phyloP scores from a whole-genome alignment of 495 filamentous ascomycete species.

The Glutinoglossum americanum region DNA sequence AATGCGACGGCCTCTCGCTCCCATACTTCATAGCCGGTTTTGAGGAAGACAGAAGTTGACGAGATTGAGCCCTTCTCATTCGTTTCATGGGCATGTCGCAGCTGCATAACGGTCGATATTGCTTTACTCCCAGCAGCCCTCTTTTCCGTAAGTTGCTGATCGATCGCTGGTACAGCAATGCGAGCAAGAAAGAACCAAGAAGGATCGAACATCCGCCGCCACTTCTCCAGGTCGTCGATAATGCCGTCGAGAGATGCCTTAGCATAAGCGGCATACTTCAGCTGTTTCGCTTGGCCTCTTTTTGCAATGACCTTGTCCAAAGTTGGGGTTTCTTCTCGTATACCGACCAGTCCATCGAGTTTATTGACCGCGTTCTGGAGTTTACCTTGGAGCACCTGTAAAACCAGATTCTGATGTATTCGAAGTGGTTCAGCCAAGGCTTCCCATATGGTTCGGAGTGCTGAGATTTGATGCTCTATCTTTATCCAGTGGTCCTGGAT shows the following conservation, averaged over 20 bases:
- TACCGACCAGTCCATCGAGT: neutral
- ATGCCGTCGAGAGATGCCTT: slow-evolving; percentile 11
- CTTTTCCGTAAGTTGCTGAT: slow-evolving; percentile 9
- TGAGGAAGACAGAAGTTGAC: neutral
- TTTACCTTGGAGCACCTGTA: neutral
- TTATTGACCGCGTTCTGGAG: neutral
- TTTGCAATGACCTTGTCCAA: neutral
- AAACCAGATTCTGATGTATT: neutral
- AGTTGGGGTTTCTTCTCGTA: neutral
- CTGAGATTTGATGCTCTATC: neutral
- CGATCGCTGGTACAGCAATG: slow-evolving; percentile 14
- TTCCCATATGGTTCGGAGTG: neutral
- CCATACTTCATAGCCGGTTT: neutral
- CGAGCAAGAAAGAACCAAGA: slow-evolving; percentile 22
- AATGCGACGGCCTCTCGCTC: neutral
- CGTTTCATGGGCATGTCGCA: neutral
- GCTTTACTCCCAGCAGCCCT: neutral
- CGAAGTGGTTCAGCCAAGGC: neutral
- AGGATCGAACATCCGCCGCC: slow-evolving; percentile 18
- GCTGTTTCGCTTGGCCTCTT: neutral
- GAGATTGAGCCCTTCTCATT: neutral
- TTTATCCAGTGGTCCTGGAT: neutral
- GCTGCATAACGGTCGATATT: neutral
- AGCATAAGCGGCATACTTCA: neutral
- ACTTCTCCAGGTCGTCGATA: slow-evolving; percentile 20